A percentile compares a stretch with the other conserved stretches of the same genome.
phyloP scores from a whole-genome alignment of 805 yeast species.

The Candida nitratophila region DNA sequence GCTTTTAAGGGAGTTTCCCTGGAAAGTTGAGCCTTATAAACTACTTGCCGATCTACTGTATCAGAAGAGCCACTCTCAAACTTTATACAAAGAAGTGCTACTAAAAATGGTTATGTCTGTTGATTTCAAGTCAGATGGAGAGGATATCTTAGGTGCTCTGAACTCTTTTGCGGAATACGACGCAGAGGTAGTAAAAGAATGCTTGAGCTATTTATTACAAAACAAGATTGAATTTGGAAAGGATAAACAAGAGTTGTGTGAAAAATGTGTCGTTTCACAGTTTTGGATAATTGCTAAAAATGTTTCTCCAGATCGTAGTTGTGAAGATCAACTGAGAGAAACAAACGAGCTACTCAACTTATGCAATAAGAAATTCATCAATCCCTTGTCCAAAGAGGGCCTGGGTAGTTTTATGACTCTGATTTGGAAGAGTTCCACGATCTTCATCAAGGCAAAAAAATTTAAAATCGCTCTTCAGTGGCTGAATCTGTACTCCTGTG shows the following conservation, averaged over 20 bases:
- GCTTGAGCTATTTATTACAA: conserved; percentile 27
- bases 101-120: conserved; percentile 31
- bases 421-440: conserved; percentile 33
- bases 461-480: conserved; percentile 7
- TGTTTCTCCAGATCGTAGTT: conserved; percentile 8
- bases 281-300: conserved; percentile 13
- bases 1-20: conserved; percentile 21
- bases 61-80: conserved; percentile 4
- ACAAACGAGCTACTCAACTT: conserved; percentile 17
- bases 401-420: conserved; percentile 27
- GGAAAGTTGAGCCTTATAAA: conserved; percentile 24
- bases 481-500: conserved; percentile 10
- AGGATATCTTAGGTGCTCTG: conserved; percentile 5
- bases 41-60: conserved; percentile 20
- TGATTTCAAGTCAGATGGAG: conserved; percentile 12
- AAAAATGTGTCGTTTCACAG: conserved; percentile 8
- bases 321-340: conserved; percentile 9
- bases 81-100: conserved; percentile 21
- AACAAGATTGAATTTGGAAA: conserved; percentile 23
- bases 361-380: conserved; percentile 20
- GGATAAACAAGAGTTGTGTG: conserved; percentile 2
- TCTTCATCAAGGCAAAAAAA: conserved; percentile 16
- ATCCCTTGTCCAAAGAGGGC: conserved; percentile 21
- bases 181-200: conserved; percentile 22
- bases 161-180: conserved; percentile 13